Evolutionary conservation across 2,329 filamentous ascomycete genomes (phyloP).

Genomic region (Alternaria alternata): DNA sequence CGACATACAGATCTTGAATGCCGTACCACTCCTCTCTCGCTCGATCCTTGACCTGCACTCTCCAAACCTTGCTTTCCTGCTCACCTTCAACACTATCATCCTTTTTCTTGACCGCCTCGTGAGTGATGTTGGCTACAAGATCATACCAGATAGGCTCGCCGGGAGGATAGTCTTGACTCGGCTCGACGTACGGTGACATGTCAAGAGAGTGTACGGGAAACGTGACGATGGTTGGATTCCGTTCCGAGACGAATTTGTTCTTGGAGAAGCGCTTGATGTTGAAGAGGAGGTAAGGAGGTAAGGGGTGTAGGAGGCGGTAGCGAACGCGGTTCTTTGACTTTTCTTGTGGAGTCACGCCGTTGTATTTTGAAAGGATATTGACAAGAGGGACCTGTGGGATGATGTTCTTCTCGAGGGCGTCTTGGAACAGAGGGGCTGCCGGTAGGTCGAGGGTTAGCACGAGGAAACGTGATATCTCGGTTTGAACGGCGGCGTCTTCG

Average conservation of each 20-base stretch:
- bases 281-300: slow-evolving; percentile 90
- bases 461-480: slow-evolving; percentile 80
- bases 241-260: slow-evolving; percentile 95
- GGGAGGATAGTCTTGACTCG: slow-evolving; percentile 74
- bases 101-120: slow-evolving; percentile 77
- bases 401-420: slow-evolving; percentile 92
- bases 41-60: slow-evolving; percentile 86
- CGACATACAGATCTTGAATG: slow-evolving; percentile 92
- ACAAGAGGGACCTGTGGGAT: slow-evolving; percentile 87
- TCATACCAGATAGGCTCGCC: slow-evolving; percentile 93
- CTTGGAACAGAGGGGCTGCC: slow-evolving; percentile 91
- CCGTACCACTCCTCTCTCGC: slow-evolving; percentile 88
- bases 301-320: slow-evolving; percentile 86
- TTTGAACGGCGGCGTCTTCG: slow-evolving; percentile 87
- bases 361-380: slow-evolving; percentile 87
- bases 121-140: slow-evolving; percentile 92
- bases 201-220: slow-evolving; percentile 88
- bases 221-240: slow-evolving; percentile 97
- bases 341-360: slow-evolving; percentile 86
- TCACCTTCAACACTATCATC: slow-evolving; percentile 89
- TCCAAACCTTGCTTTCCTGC: slow-evolving; percentile 93
- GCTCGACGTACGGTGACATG: slow-evolving; percentile 89
- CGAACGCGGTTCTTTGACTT: slow-evolving; percentile 87
- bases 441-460: slow-evolving; percentile 94
- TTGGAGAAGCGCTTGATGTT: slow-evolving; percentile 97